A percentile compares a stretch with the other conserved stretches of the same genome.
Evolutionary conservation across 2,329 filamentous ascomycete genomes (phyloP).

Genomic region (Sporothrix brunneoviolacea): DNA sequence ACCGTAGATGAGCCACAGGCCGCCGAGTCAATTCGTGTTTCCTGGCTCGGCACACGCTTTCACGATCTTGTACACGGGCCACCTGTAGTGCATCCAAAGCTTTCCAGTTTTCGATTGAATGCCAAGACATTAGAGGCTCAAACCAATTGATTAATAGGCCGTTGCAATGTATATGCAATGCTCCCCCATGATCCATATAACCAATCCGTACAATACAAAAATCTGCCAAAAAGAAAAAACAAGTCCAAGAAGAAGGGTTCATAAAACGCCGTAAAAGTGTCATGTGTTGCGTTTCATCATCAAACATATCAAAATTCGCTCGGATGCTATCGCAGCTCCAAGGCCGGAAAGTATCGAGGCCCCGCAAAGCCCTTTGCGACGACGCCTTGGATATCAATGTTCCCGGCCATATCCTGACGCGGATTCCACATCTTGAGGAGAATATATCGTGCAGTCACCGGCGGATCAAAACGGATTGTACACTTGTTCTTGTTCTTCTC

Average conservation of each 20-base stretch:
- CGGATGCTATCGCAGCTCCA: conserved; percentile 47
- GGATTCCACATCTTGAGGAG: conserved; percentile 88
- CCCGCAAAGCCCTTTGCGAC: conserved; percentile 79
- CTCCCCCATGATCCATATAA: too few species aligned
- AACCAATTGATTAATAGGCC: too few species aligned
- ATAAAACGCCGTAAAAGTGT: conserved; percentile 1
- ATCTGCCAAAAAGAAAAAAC: not conserved
- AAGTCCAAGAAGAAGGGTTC: too few species aligned
- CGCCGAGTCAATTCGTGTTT: too few species aligned
- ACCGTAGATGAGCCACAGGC: too few species aligned
- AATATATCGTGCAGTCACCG: conserved; percentile 74
- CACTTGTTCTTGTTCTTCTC: conserved; percentile 76
- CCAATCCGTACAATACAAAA: not conserved
- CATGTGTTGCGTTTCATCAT: conserved; percentile 2
- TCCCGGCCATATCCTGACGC: conserved; percentile 54
- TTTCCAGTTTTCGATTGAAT: too few species aligned
- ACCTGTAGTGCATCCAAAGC: too few species aligned
- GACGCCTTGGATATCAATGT: conserved; percentile 87
- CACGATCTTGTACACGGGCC: too few species aligned
- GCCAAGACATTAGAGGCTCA: too few species aligned
- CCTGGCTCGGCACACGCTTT: too few species aligned
- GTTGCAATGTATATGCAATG: too few species aligned
- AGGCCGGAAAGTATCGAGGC: conserved; percentile 71
- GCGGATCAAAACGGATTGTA: conserved; percentile 77
- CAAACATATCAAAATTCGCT: not conserved